Evolutionary conservation across 73 alveolate species (phyloP).

Genomic region (Strombidium stylifer): DNA sequence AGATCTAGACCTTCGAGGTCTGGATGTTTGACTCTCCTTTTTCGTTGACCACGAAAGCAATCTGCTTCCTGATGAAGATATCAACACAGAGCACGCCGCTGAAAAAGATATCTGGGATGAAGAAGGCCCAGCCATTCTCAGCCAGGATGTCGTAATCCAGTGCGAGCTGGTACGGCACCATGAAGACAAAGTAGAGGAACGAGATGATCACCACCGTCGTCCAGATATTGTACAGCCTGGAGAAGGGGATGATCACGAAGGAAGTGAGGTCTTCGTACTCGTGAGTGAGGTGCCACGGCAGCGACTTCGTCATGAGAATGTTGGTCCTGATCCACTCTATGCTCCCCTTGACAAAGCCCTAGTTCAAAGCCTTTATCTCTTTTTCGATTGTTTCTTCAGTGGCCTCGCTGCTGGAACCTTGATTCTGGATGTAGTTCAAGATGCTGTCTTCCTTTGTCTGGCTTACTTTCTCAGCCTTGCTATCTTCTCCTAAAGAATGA

Average conservation of each 20-base stretch:
- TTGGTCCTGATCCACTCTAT: too few species aligned
- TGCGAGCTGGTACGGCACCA: conserved; percentile 54
- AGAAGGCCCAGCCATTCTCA: conserved; percentile 3
- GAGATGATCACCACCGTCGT: background rate
- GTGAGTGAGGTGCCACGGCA: conserved; percentile 25
- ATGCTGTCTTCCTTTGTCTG: too few species aligned
- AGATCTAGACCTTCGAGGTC: background rate
- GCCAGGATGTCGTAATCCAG: conserved; percentile 32
- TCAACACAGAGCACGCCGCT: conserved; percentile 3
- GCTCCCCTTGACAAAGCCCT: background rate
- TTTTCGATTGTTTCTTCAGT: too few species aligned
- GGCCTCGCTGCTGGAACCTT: too few species aligned
- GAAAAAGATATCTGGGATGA: conserved; percentile 10
- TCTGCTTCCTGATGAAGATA: conserved; percentile 19
- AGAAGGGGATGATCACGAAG: conserved; percentile 51
- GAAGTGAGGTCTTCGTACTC: background rate
- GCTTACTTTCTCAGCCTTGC: too few species aligned
- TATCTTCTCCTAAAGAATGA: too few species aligned
- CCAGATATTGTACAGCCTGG: conserved; percentile 19
- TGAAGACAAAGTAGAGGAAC: conserved; percentile 28
- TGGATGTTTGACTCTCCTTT: conserved; percentile 21
- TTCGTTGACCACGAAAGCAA: background rate
- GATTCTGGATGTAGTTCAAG: too few species aligned
- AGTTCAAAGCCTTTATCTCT: background rate
- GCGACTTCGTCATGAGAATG: too few species aligned